Evolutionary conservation across 139 green algal genomes (phyloP), one percentile per base, ranked within the genome.

Genomic region (Haematococcus sp.): DNA sequence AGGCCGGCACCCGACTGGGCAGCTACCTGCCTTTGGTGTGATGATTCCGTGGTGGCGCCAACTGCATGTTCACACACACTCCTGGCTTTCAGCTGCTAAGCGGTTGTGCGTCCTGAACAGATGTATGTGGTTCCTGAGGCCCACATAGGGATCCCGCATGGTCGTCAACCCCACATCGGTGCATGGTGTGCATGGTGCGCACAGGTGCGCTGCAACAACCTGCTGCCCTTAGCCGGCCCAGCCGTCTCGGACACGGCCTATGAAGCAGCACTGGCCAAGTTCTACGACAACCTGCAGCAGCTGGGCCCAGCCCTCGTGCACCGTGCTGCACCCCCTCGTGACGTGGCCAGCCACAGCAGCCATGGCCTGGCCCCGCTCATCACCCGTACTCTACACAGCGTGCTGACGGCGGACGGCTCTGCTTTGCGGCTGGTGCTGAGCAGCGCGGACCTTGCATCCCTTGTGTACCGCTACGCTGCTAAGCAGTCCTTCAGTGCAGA

Each of bases 191-290:
- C 40, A 7, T 11, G 40, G 58, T 15, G 20, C 28, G 4, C 28
- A n/a, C 61, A 68, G 61, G 61, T 68, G 60, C 80, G 90, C 27
- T 87, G 77, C 82, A 93, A 93, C 70, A 78, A 76, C 56, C 61
- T 93, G 43, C 79, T 93, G n/a, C 88, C 88, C 0, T 31, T 93
- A 4, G 43, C 69, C 19, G 81, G 63, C 9, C 44, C 56, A 0
- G 13, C 13, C 0, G 70, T 82, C 9, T 46, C 78, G 44, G 54
- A 69, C 16, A 76, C 67, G 0, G 46, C 71, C 15, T 83, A 88
- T 35, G 73, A 73, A 23, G 72, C 79, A 34, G 79, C 76, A 25
- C 70, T 84, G 16, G 60, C 83, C 16, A 40, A 55, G 23, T 88
- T 72, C 55, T 90, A 82, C 83, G 61, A 68, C 9, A n/a, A 49